Conservation (phyloP, 345 rosid genomes). For the Citrus medica region DNA sequence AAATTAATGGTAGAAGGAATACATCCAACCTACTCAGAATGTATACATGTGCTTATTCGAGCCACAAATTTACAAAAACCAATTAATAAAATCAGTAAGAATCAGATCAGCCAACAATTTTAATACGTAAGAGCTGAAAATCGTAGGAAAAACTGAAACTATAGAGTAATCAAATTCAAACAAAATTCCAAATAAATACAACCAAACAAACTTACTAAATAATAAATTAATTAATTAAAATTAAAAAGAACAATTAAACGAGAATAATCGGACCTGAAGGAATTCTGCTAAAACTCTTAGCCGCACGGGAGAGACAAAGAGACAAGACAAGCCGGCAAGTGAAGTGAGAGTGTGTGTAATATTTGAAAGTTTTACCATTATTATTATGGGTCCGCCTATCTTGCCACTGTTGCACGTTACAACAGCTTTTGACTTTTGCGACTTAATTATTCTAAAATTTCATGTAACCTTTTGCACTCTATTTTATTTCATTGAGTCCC, state of each 20-base stretch:
- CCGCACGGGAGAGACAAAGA: neutral
- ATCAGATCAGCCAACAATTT: neutral
- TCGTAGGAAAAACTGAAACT: neutral
- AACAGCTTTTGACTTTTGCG: too few species aligned
- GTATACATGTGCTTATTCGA: neutral
- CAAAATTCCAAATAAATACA: neutral
- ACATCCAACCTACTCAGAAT: neutral
- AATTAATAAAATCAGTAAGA: too few species aligned
- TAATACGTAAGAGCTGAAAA: neutral
- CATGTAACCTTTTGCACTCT: too few species aligned
- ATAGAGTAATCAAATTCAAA: neutral
- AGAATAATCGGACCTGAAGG: neutral
- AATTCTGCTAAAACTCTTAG: conserved; percentile 12
- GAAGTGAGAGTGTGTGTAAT: too few species aligned
- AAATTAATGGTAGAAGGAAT: neutral
- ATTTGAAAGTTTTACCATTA: too few species aligned
- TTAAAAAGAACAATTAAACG: too few species aligned
- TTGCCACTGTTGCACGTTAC: too few species aligned
- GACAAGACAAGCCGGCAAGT: too few species aligned
- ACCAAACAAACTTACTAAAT: too few species aligned
- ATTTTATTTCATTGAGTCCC: too few species aligned
- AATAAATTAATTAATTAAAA: neutral
- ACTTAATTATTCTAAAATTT: too few species aligned
- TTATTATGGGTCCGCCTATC: too few species aligned
- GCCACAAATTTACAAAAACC: neutral